Evolutionary conservation across 2,329 filamentous ascomycete species (phyloP).

Genomic region (Cladosporium phlei): DNA sequence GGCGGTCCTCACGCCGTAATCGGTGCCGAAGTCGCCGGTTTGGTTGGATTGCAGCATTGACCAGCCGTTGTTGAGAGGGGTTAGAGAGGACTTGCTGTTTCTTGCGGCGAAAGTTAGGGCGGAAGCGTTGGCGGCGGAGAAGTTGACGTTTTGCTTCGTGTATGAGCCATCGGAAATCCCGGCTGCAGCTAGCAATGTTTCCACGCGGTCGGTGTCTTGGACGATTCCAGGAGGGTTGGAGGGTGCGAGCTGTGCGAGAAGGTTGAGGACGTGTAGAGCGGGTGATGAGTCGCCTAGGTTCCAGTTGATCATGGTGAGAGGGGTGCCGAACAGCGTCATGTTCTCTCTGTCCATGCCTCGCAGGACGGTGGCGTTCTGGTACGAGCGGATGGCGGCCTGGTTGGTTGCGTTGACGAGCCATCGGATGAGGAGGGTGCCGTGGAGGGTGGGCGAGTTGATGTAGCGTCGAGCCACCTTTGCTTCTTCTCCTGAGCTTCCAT

Average conservation of each 20-base stretch:
- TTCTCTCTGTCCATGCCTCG: not conserved
- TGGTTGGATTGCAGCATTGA: slow-evolving; percentile 2
- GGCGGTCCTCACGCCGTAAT: slow-evolving; percentile 16
- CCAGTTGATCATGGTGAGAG: slow-evolving; percentile 4
- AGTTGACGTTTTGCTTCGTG: slow-evolving; percentile 4
- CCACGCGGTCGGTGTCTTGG: not conserved
- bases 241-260: slow-evolving; percentile 2
- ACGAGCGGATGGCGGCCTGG: slow-evolving; percentile 11
- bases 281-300: slow-evolving; percentile 3
- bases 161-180: slow-evolving; percentile 14
- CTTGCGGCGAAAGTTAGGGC: slow-evolving; percentile 2
- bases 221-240: not conserved
- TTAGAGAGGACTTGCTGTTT: not conserved
- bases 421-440: slow-evolving; percentile 18
- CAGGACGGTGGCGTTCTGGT: slow-evolving; percentile 8
- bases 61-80: slow-evolving; percentile 18
- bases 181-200: slow-evolving; percentile 6
- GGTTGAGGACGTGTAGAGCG: slow-evolving; percentile 15
- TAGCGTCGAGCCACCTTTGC: not conserved
- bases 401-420: slow-evolving; percentile 17
- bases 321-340: not conserved
- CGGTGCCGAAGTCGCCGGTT: slow-evolving; percentile 14
- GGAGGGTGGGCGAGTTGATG: slow-evolving; percentile 16
- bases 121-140: slow-evolving; percentile 12
- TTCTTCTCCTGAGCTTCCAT: not conserved